Evolutionary conservation across 805 yeast species (phyloP).

Genomic region (Metschnikowia lachancei): DNA sequence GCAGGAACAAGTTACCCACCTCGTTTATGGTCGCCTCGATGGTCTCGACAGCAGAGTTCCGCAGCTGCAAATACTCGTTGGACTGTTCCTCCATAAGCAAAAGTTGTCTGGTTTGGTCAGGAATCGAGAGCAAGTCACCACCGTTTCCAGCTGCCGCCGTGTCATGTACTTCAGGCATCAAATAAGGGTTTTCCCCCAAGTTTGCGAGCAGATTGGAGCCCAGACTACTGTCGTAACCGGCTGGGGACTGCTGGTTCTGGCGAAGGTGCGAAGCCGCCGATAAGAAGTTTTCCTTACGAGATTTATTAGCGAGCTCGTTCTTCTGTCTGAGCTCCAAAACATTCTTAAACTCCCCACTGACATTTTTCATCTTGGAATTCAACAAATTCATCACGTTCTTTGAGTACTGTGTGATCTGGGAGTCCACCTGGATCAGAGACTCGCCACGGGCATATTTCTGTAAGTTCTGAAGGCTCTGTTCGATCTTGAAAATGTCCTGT

Average conservation of each 20-base stretch:
- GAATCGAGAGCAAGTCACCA: slow-evolving; percentile 62
- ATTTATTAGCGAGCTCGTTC: slow-evolving; percentile 74
- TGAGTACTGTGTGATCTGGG: slow-evolving; percentile 71
- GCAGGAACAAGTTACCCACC: slow-evolving; percentile 91
- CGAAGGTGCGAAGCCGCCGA: slow-evolving; percentile 44
- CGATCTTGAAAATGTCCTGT: slow-evolving; percentile 83
- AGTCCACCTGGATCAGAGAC: slow-evolving; percentile 42
- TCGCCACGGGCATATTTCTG: slow-evolving; percentile 52
- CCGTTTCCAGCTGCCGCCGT: slow-evolving; percentile 7
- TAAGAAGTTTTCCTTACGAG: slow-evolving; percentile 80
- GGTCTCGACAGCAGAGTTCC: slow-evolving; percentile 90
- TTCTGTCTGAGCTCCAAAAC: slow-evolving; percentile 87
- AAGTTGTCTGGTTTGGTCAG: slow-evolving; percentile 78
- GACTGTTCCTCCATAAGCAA: slow-evolving; percentile 82
- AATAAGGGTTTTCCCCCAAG: slow-evolving; percentile 42
- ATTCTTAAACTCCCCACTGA: slow-evolving; percentile 84
- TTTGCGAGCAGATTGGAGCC: slow-evolving; percentile 16
- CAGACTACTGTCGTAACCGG: slow-evolving; percentile 6
- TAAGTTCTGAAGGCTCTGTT: slow-evolving; percentile 60
- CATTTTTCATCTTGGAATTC: slow-evolving; percentile 86
- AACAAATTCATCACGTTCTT: slow-evolving; percentile 83
- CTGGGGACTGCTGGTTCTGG: slow-evolving; percentile 29
- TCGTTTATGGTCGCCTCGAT: slow-evolving; percentile 97
- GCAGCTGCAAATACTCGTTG: slow-evolving; percentile 69
- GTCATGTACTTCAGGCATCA: slow-evolving; percentile 27